Evolutionary conservation across 208 protist genomes (phyloP).

Genomic region (Naegleria fowleri): DNA sequence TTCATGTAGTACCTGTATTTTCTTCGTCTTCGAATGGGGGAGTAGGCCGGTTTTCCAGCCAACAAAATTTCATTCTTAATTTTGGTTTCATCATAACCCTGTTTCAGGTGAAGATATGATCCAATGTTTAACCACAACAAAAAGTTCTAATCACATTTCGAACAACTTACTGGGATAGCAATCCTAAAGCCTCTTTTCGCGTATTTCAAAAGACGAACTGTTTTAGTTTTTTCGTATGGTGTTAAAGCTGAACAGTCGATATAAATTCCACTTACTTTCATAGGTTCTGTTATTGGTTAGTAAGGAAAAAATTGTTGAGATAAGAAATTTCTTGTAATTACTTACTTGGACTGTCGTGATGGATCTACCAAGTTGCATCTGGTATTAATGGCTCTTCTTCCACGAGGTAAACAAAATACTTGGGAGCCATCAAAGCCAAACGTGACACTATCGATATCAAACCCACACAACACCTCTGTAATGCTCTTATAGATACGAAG

Average conservation of each 20-base stretch:
- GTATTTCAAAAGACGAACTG: constrained; percentile 16
- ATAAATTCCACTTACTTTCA: background rate
- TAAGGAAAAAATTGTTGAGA: background rate
- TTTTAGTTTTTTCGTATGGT: too few relatives aligned
- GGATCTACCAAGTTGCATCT: background rate
- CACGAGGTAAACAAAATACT: background rate
- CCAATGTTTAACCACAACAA: too few relatives aligned
- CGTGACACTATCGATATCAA: constrained; percentile 35
- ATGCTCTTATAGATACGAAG: constrained; percentile 36
- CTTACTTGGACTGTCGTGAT: background rate
- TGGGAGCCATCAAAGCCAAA: background rate
- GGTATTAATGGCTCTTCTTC: background rate
- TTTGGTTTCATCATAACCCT: background rate
- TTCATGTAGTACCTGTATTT: background rate
- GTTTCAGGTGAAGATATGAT: too few relatives aligned
- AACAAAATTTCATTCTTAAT: background rate
- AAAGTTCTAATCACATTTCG: too few relatives aligned
- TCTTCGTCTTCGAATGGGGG: background rate
- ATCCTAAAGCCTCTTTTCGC: constrained; percentile 32
- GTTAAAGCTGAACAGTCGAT: too few relatives aligned
- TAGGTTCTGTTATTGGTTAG: background rate
- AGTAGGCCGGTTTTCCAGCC: background rate
- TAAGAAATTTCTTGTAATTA: background rate
- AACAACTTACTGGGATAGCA: background rate
- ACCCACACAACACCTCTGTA: constrained; percentile 37